phyloP scores from a whole-genome alignment of 1,284 basidiomycete genomes.

The Xerocomus cyaneibrunnescens region DNA sequence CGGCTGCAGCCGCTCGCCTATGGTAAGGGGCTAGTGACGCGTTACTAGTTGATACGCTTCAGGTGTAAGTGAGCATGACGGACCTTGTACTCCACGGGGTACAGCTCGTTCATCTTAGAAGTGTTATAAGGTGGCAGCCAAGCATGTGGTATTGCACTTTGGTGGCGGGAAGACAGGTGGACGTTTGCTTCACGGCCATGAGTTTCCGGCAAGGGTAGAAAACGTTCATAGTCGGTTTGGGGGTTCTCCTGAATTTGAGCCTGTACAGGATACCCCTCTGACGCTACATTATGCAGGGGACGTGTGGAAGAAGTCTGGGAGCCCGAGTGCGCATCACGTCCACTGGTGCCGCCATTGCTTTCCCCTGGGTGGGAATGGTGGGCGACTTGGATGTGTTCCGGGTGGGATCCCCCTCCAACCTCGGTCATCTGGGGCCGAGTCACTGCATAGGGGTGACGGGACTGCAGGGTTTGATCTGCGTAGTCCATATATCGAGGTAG shows the following conservation, averaged over 20 bases:
- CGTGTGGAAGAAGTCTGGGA: conserved; percentile 13
- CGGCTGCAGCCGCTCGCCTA: conserved; percentile 45
- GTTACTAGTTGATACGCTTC: background rate
- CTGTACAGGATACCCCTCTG: background rate
- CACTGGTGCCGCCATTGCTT: background rate
- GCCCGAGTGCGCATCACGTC: conserved; percentile 5
- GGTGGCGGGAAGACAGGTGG: conserved; percentile 13
- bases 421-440: no score
- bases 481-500: no score
- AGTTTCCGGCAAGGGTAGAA: background rate
- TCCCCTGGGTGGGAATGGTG: background rate
- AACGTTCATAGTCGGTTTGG: conserved; percentile 12
- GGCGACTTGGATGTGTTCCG: conserved; percentile 1
- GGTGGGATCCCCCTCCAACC: background rate
- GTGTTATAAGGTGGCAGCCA: background rate
- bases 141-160: background rate
- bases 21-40: conserved; percentile 29
- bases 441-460: no score
- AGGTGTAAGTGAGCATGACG: background rate
- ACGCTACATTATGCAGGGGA: background rate
- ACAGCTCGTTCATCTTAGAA: conserved; percentile 32
- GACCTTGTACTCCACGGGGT: conserved; percentile 24
- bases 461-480: no score
- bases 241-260: conserved; percentile 6
- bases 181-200: no score